Conservation (phyloP, 2,329 filamentous ascomycete genomes). For the Arachnomyces sp. region DNA sequence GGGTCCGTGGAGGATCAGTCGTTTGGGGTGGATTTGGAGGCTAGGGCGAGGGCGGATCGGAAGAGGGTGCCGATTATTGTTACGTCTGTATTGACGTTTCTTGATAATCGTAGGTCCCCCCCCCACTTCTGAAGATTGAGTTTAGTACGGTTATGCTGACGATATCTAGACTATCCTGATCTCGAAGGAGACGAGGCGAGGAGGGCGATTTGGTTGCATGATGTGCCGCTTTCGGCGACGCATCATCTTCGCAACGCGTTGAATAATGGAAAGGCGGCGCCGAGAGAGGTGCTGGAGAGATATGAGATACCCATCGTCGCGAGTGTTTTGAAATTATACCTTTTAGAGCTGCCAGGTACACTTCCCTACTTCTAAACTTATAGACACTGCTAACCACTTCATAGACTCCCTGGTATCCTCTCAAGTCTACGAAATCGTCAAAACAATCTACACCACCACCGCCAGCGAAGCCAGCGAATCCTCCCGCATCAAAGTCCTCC, state of each 20-base stretch:
- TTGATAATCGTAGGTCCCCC: slow-evolving; percentile 63
- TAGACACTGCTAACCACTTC: slow-evolving; percentile 18
- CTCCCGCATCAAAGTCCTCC: slow-evolving; percentile 79
- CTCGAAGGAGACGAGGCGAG: slow-evolving; percentile 92
- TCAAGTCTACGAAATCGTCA: slow-evolving; percentile 97
- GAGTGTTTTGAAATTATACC: slow-evolving; percentile 84
- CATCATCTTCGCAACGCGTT: slow-evolving; percentile 76
- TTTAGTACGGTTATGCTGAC: slow-evolving; percentile 9
- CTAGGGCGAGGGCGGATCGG: slow-evolving; percentile 81
- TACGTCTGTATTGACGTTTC: slow-evolving; percentile 85
- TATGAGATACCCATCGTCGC: slow-evolving; percentile 94
- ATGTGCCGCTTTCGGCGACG: slow-evolving; percentile 76
- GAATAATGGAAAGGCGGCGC: slow-evolving; percentile 78
- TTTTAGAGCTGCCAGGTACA: slow-evolving; percentile 87
- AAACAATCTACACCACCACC: slow-evolving; percentile 87
- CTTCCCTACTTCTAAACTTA: slow-evolving; percentile 14
- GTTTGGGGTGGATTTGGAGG: slow-evolving; percentile 96
- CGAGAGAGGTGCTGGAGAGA: slow-evolving; percentile 68
- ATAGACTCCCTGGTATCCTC: slow-evolving; percentile 95
- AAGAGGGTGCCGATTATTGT: slow-evolving; percentile 91
- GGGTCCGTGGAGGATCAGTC: slow-evolving; percentile 76
- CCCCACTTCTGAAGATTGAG: background rate
- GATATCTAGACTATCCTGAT: slow-evolving; percentile 68
- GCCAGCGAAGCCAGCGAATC: slow-evolving; percentile 68
- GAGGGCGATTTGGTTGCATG: slow-evolving; percentile 85